A percentile compares a stretch with the other conserved stretches of the same genome.
These are phyloP conservation scores for Blastobotrys chiropterorum DNA, from an alignment of 805 yeast genomes.

Conservation along the genomic window DNA sequence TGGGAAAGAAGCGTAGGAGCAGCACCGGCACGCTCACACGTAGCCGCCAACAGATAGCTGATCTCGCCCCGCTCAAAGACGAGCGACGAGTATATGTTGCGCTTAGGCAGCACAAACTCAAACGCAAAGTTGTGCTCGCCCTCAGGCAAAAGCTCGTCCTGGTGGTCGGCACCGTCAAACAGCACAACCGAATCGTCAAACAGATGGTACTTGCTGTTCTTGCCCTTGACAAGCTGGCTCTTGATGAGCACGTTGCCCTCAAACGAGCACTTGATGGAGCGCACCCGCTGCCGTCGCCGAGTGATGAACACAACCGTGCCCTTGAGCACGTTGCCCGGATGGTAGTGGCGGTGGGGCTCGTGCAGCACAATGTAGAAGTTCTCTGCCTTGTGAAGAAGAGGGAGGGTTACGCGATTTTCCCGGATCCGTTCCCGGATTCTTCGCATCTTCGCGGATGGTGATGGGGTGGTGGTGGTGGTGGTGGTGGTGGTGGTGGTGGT, in stretches of 20 bases:
- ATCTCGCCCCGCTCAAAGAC: conserved; percentile 86
- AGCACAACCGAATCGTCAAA: conserved; percentile 23
- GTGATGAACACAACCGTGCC: conserved; percentile 30
- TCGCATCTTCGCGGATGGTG: conserved; percentile 9
- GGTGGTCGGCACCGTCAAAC: conserved; percentile 17
- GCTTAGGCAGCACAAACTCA: conserved; percentile 70
- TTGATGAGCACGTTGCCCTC: conserved; percentile 27
- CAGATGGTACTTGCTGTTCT: conserved; percentile 23
- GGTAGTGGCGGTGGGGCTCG: conserved; percentile 68
- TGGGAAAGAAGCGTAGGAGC: conserved; percentile 38
- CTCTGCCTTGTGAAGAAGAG: neutral
- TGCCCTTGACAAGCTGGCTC: conserved; percentile 27
- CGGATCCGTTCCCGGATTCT: conserved; percentile 16
- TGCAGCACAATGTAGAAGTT: conserved; percentile 59
- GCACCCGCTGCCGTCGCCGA: conserved; percentile 21
- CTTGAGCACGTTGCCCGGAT: conserved; percentile 63
- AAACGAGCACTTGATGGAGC: conserved; percentile 21
- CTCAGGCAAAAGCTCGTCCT: conserved; percentile 15
- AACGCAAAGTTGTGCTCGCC: conserved; percentile 91
- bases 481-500: neutral
- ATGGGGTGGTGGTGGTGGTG: neutral
- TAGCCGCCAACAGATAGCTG: conserved; percentile 52
- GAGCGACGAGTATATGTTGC: conserved; percentile 64
- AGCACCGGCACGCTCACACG: conserved; percentile 23
- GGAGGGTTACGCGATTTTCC: conserved; percentile 10